Base-by-base conservation (phyloP, 352 stramenopile species). In the Phytophthora pluvialis region DNA sequence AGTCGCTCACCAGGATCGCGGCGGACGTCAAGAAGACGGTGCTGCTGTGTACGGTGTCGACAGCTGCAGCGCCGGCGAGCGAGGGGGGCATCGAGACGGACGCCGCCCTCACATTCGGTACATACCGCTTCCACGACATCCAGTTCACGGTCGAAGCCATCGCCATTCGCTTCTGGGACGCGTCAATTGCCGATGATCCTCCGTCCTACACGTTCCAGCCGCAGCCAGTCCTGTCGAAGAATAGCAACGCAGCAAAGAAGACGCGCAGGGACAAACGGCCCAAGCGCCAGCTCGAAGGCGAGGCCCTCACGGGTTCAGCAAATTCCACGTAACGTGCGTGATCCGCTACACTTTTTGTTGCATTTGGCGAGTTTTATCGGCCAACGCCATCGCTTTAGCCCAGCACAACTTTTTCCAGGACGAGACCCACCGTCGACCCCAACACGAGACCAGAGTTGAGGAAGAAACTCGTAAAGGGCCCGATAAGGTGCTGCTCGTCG, bases 361-460 rank as follows among this genome's bases (percentile, higher is more conserved):
- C 52, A 69, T 42, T 32, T 64, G 21, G 1, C 29, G 9, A 55
- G 45, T 60, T 59, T 47, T 60, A 21, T 25, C 3, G 18, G 9
- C 16, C 36, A 18, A 43, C n/a, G 28, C 4, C 21, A 50, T 60
- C 40, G 46, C 72, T 55, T 76, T 51, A 73, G 36, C 70, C 78
- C 35, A 90, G 62, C 12, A 92, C 74, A 48, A 88, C 59, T 36
- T 80, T 80, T 59, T 91, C 72, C 39, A 95, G 51, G 13, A 91
- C 29, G 10, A 95, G 70, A 10, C 83, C 83, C 15, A 80, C 70
- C 0, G 80, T 88, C 5, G 87, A 86, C 38, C 87, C 87, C 16
- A 95, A 49, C n/a, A 94, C 88, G 28, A 95, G 81, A 3, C 88
- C 88, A 47, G 87, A 83, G 64, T 95, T 94, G 29, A 95, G 63